These are phyloP conservation scores for Beauveria medogensis DNA, from an alignment of 2,329 filamentous ascomycete genomes.

Conservation along the genomic window DNA sequence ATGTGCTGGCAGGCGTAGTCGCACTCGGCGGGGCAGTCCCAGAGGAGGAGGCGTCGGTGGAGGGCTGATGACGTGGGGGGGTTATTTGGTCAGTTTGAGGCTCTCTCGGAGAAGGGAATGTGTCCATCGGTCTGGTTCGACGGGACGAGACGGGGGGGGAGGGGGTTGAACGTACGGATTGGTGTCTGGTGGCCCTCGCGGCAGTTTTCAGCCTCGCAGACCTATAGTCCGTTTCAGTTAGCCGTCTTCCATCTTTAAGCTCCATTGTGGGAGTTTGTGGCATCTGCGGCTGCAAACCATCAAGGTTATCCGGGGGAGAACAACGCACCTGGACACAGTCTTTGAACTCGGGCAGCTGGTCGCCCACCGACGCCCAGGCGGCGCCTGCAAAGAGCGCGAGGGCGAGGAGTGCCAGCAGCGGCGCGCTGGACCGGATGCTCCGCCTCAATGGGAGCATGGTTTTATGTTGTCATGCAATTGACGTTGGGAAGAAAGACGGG, in stretches of 20 bases:
- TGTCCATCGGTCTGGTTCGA: not conserved
- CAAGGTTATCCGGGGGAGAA: not conserved
- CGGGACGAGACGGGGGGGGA: constrained; percentile 11
- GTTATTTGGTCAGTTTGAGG: constrained; percentile 6
- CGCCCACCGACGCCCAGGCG: constrained; percentile 68
- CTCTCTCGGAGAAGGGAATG: not conserved
- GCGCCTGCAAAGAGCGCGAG: constrained; percentile 32
- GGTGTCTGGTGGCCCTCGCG: constrained; percentile 49
- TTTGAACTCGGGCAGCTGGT: constrained; percentile 78
- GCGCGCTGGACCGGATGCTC: constrained; percentile 24
- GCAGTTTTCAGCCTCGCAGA: constrained; percentile 78
- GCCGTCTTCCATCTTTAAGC: not conserved
- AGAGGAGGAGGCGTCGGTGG: constrained; percentile 78
- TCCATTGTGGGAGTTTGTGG: not conserved
- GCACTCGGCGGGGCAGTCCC: constrained; percentile 90
- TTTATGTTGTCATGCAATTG: not conserved
- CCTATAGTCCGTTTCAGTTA: constrained; percentile 36
- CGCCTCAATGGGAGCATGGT: constrained; percentile 25
- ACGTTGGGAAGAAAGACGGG: not conserved
- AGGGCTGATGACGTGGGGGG: constrained; percentile 54
- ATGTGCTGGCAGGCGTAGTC: constrained; percentile 97
- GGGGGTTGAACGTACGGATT: constrained; percentile 53
- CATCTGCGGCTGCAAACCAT: too few relatives aligned
- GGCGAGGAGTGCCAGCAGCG: constrained; percentile 26
- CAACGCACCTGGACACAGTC: constrained; percentile 68